Base-by-base conservation (phyloP, 2,329 filamentous ascomycete genomes). In the Colletotrichum kahawae region DNA sequence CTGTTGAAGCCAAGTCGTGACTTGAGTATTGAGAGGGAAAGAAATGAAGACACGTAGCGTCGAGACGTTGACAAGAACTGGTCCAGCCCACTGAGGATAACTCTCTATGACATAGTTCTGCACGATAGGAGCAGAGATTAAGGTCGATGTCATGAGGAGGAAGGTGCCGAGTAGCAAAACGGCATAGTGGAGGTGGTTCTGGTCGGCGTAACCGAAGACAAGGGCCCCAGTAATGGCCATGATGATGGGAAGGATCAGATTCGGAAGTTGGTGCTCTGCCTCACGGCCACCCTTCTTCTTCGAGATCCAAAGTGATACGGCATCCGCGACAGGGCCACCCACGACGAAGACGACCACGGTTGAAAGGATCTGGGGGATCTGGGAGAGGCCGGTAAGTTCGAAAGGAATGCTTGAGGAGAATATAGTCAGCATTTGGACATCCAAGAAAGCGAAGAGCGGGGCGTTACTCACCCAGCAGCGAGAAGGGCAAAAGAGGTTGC, bases 91-190 rank as follows among this genome's bases (percentile, higher is more conserved):
- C 6, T 60, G 54, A 29, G 82, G 82, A 63, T 81, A 82, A 59
- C 79, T 82, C 78, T 84, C 82, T 14, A 83, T 77, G 5, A 82
- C 76, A 36, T 78, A 82, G 10, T 82, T 82, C 76, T 79, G 80
- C 67, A 79, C 69, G 24, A 78, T 79, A 4, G 80, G 78, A 67
- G 79, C 77, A 16, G 77, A 75, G 18, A 79, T 77, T 10, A 82
- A 72, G 67, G 79, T 79, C 4, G 77, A 80, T 8, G 81, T 80
- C 9, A 79, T 74, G 38, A 82, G 74, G 8, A 83, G 65, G 63
- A 79, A 79, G 9, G 78, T 68, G 3, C 79, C 81, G 7, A 77
- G 66, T 7, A 82, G 74, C 62, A 82, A 71, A 3, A 81, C 31
- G 6, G 75, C 76, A 78, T 80, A 81, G 73, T 79, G 78, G 24